Evolutionary conservation across 108 stramenopile genomes (phyloP), one percentile per base, ranked within the genome.

Genomic region (Conticribra weissflogii): DNA sequence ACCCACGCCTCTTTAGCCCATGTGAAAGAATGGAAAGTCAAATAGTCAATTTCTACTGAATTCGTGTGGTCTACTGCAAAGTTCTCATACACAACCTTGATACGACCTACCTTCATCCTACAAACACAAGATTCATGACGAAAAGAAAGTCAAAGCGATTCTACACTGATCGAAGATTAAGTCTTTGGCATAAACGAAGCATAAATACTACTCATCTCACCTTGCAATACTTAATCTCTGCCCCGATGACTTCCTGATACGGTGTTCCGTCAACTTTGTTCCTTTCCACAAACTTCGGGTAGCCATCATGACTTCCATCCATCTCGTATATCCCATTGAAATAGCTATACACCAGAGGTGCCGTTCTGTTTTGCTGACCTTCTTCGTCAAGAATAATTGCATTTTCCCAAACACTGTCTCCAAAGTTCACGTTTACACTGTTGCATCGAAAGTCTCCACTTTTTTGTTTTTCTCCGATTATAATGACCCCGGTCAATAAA

Each of bases 291-390:
- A 49, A 63, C 0, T 47, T 28, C 2, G 61, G 61, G 18, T 49
- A 49, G 0, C 61, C 61, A 27, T 27, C 9, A 28, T 12, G 8
- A 49, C 15, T 48, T 1, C 25, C 61, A 27, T 41, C 49, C 1
- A 63, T 48, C 27, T 28, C 17, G 47, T 63, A 63, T 2, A 49
- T 47, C 3, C 61, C 61, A 48, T 63, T 63, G 25, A 63, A 63
- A 28, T 63, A 63, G 27, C 46, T 48, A 28, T 63, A 63, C 1
- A 63, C 34, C 27, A 63, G 17, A 47, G 61, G 41, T 44, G 15
- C 12, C 25, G 15, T 31, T 7, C 34, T 30, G 34, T 12, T 7
- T n/a, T n/a, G 4, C 1, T 63, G 47, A 28, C 23, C 30, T 14
- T 17, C 12, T n/a, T 29, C 14, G 23, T 63, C 49, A 2, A 45